Evolutionary conservation across 1,284 basidiomycete species (phyloP), one percentile per base, ranked within the genome.

Genomic region (Pisolithus thermaeus): DNA sequence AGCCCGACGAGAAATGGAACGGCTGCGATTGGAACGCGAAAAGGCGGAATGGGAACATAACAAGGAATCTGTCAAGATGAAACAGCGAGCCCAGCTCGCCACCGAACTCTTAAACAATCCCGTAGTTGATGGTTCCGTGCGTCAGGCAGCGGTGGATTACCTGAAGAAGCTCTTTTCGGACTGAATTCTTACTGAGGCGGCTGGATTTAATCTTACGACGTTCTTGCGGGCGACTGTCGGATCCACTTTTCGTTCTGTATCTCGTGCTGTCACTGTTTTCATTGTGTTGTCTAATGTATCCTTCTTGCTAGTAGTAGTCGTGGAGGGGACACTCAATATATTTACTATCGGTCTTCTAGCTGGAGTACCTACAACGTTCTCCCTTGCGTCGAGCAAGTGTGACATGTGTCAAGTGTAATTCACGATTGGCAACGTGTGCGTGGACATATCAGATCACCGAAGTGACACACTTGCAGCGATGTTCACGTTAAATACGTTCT

Each of bases 141-240:
- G 79, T 61, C 77, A 79, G 58, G 80, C 79, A 4, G 85, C 84
- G 6, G 75, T 79, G 49, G 83, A 87, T 47, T 88, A 83, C 65
- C 65, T 87, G 55, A 84, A 83, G 69, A 78, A 76, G 59, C 63
- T 83, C n/a, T 81, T 78, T 32, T 57, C 64, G 0, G 64, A 69
- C 46, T 65, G 59, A 65, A 57, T 44, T n/a, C 20, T 8, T 14
- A 6, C 28, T 36, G 18, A 27, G 27, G 3, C 32, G 4, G 12
- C 12, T 18, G 7, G 18, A 20, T 4, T 28, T 7, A 30, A 7
- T 28, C 30, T 45, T 32, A 28, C 11, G 28, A 45, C 44, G 11
- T 45, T 45, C n/a, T 32, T 32, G 25, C 11, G 9, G 18, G 22
- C n/a, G 11, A 20, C 27, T 30, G 44, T 32, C 18, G 30, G 38